Evolutionary conservation across 352 stramenopile species (phyloP).

Genomic region (Phytophthora hybrid): DNA sequence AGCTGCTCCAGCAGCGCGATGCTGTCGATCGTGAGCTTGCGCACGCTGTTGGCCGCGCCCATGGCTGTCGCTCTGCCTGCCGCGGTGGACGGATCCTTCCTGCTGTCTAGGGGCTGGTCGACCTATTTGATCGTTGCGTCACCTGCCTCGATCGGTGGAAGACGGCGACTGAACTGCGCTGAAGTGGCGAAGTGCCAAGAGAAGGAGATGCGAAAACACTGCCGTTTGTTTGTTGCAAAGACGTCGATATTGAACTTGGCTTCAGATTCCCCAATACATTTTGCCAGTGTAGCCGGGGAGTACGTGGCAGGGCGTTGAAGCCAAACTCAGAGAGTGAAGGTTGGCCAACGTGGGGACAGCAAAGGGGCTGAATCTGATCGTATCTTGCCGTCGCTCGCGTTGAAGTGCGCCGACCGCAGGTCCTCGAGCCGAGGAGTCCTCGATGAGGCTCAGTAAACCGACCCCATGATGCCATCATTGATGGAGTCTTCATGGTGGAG

Average conservation of each 20-base stretch:
- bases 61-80: conserved; percentile 43
- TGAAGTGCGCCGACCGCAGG: neutral
- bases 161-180: neutral
- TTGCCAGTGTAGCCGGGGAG: neutral
- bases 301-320: conserved; percentile 1
- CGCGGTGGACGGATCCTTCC: neutral
- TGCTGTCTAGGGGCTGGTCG: neutral
- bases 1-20: conserved; percentile 83
- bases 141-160: neutral
- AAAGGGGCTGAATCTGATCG: conserved; percentile 10
- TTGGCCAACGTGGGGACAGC: conserved; percentile 9
- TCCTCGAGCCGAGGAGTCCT: neutral
- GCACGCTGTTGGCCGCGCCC: conserved; percentile 81
- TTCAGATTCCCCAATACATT: neutral
- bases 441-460: no score
- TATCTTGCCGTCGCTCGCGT: neutral
- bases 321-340: conserved; percentile 17
- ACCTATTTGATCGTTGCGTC: no score
- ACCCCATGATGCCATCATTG: no score
- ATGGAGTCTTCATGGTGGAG: no score
- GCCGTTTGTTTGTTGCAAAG: neutral
- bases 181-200: neutral
- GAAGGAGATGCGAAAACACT: neutral
- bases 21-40: conserved; percentile 84
- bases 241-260: neutral